Percentiles rank a stretch among this genome's conserved stretches.
phyloP scores from a whole-genome alignment of 75 land plant species.

The Cunninghamia lanceolata region DNA sequence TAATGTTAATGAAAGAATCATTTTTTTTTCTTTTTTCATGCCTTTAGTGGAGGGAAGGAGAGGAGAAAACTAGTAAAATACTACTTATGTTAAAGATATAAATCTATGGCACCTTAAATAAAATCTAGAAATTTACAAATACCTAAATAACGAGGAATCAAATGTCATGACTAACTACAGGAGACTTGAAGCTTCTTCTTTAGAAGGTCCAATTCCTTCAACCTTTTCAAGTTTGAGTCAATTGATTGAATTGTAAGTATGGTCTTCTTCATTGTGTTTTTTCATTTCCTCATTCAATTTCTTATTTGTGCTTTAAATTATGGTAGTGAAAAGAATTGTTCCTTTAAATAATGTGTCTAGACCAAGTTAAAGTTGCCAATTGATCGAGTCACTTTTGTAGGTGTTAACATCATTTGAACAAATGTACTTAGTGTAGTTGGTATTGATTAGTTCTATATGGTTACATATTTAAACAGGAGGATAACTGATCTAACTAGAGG shows the following conservation, averaged over 20 bases:
- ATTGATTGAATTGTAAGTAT: constrained; percentile 37
- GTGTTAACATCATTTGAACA: not conserved
- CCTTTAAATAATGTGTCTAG: not conserved
- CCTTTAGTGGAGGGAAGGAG: too few relatives aligned
- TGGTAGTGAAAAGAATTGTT: not conserved
- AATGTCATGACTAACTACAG: constrained; percentile 18
- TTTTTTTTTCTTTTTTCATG: too few relatives aligned
- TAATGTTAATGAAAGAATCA: not conserved
- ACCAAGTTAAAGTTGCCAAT: not conserved
- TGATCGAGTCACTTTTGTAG: not conserved
- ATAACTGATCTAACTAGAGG: constrained; percentile 43
- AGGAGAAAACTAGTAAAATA: too few relatives aligned
- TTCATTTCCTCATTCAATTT: not conserved
- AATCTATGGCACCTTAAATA: too few relatives aligned
- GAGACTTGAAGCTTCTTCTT: constrained; percentile 35
- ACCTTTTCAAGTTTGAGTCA: constrained; percentile 33
- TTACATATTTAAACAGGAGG: constrained; percentile 32
- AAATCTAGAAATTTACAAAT: not conserved
- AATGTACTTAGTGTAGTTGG: not conserved
- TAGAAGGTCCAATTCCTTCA: constrained; percentile 59
- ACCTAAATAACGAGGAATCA: too few relatives aligned
- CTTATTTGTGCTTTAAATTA: not conserved
- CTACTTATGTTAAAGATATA: too few relatives aligned
- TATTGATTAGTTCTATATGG: not conserved
- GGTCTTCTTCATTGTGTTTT: not conserved